Percentiles rank a stretch among this genome's conserved stretches.
Conservation (phyloP, 441 rosid genomes). For the Jatropha multifida region DNA sequence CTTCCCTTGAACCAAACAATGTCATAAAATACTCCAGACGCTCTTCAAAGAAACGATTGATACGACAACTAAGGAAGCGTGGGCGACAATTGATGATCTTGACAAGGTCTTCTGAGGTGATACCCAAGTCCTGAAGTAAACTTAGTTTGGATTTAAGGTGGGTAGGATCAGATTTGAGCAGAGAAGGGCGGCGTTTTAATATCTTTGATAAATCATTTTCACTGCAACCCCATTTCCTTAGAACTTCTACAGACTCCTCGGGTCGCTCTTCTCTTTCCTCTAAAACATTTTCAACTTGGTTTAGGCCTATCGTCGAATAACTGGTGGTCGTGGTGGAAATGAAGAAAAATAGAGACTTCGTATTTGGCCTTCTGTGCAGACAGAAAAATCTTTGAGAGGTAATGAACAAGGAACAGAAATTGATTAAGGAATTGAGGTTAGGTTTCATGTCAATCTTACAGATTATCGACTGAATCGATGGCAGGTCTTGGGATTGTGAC, state of each 20-base stretch:
- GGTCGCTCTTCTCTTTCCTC: conserved; percentile 23
- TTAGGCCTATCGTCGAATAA: conserved; percentile 61
- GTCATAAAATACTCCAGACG: conserved; percentile 51
- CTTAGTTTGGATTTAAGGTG: conserved; percentile 53
- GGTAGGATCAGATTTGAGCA: conserved; percentile 46
- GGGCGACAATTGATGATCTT: conserved; percentile 79
- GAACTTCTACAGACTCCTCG: conserved; percentile 36
- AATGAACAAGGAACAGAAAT: conserved; percentile 21
- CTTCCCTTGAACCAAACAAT: conserved; percentile 60
- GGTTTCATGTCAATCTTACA: conserved; percentile 3
- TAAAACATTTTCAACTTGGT: conserved; percentile 21
- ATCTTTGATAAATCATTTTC: conserved; percentile 53
- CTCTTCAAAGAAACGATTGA: conserved; percentile 59
- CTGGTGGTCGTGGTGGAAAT: conserved; percentile 20
- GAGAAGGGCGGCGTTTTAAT: conserved; percentile 49
- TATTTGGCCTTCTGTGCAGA: not conserved
- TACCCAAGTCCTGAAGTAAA: conserved; percentile 56
- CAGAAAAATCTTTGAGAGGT: conserved; percentile 1
- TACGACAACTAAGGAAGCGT: conserved; percentile 57
- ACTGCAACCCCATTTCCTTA: conserved; percentile 68
- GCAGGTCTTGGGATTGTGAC: too few relatives aligned
- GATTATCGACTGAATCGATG: too few relatives aligned
- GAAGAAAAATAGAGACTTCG: not conserved
- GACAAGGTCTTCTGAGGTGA: conserved; percentile 67
- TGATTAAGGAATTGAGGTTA: conserved; percentile 31